Evolutionary conservation across 2,329 filamentous ascomycete genomes (phyloP).

Genomic region (Aspergillus tubingensis): DNA sequence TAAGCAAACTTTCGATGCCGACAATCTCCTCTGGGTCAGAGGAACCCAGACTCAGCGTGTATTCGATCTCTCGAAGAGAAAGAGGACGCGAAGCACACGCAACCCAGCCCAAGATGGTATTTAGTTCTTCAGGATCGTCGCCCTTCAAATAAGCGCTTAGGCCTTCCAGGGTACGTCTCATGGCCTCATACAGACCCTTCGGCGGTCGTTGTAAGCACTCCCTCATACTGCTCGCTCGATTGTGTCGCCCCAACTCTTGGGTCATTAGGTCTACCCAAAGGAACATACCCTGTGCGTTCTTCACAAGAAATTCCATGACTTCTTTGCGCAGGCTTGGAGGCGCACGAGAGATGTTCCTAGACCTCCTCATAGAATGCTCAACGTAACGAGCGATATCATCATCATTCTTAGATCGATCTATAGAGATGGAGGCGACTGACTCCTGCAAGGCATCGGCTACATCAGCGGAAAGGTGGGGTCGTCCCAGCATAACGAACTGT

Average conservation of each 20-base stretch:
- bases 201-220: neutral
- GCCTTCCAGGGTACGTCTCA: neutral
- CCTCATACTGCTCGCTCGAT: neutral
- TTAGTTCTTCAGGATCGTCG: neutral
- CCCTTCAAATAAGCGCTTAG: neutral
- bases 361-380: neutral
- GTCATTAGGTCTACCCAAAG: conserved; percentile 1
- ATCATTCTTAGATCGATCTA: neutral
- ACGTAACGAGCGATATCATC: neutral
- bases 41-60: neutral
- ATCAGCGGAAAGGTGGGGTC: neutral
- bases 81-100: neutral
- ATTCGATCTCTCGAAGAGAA: neutral
- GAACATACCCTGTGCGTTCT: conserved; percentile 2
- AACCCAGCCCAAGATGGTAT: neutral
- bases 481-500: neutral
- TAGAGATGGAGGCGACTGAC: neutral
- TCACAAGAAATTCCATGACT: neutral
- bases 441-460: neutral
- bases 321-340: neutral
- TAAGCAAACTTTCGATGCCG: neutral
- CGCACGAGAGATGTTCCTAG: neutral
- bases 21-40: neutral
- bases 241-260: neutral
- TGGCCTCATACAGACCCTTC: neutral